Conservation (phyloP, 2,329 filamentous ascomycete genomes). For the Trichoderma koningii region DNA sequence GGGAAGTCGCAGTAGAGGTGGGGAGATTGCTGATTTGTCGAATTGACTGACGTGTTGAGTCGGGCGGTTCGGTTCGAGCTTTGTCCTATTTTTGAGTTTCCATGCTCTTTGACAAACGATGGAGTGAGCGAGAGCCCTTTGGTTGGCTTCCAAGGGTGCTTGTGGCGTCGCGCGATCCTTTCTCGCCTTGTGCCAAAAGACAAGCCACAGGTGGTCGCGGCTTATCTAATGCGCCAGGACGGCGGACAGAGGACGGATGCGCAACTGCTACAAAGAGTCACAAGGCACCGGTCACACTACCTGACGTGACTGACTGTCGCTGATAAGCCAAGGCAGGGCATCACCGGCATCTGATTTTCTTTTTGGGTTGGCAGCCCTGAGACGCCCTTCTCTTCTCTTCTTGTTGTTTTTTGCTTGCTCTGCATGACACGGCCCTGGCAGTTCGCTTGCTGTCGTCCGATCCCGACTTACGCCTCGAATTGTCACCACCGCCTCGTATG, state of each 20-base stretch:
- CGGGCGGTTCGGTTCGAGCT: background rate
- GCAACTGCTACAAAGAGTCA: constrained; percentile 33
- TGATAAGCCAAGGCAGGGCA: constrained; percentile 15
- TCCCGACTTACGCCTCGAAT: background rate
- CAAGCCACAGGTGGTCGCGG: constrained; percentile 12
- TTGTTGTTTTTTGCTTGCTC: background rate
- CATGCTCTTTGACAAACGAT: background rate
- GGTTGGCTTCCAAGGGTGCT: background rate
- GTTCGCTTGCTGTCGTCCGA: too few relatives aligned
- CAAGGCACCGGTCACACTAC: constrained; percentile 40
- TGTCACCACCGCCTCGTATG: constrained; percentile 5
- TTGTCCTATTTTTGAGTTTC: background rate
- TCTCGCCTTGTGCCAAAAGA: background rate
- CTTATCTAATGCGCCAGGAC: constrained; percentile 15
- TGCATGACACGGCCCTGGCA: background rate
- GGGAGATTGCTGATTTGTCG: constrained; percentile 6
- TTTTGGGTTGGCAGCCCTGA: constrained; percentile 9
- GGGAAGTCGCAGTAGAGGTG: too few relatives aligned
- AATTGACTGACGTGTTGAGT: background rate
- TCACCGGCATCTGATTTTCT: background rate
- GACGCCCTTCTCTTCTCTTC: background rate
- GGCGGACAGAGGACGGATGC: background rate
- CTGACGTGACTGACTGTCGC: constrained; percentile 4
- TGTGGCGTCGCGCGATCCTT: constrained; percentile 2
- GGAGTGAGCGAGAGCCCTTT: background rate